Percentiles rank a stretch among this genome's conserved stretches.
Evolutionary conservation across 2,329 filamentous ascomycete genomes (phyloP).

Genomic region (Colletotrichum sp.): DNA sequence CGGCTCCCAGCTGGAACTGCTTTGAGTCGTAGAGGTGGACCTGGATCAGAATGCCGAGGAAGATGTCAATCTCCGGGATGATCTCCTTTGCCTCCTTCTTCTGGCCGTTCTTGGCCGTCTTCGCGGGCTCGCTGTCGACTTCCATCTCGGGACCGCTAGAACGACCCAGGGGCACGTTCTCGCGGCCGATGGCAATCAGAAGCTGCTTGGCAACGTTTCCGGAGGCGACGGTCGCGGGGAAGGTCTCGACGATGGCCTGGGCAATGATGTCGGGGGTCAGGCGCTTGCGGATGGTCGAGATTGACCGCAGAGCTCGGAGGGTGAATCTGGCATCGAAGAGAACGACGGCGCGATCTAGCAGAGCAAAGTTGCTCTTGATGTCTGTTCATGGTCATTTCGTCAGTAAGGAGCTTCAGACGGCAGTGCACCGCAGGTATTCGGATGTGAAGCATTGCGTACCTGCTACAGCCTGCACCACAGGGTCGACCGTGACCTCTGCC

Average conservation of each 20-base stretch:
- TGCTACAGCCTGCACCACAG: conserved; percentile 62
- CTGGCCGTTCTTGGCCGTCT: conserved; percentile 56
- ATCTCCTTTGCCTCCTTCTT: conserved; percentile 77
- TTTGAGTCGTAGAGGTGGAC: conserved; percentile 89
- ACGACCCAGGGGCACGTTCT: conserved; percentile 66
- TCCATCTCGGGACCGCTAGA: conserved; percentile 72
- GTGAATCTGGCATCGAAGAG: conserved; percentile 96
- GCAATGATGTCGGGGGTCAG: conserved; percentile 82
- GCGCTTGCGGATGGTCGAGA: conserved; percentile 93
- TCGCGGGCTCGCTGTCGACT: conserved; percentile 64
- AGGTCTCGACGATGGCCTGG: conserved; percentile 82
- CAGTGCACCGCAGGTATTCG: background rate
- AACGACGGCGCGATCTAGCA: conserved; percentile 89
- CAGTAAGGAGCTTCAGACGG: conserved; percentile 15
- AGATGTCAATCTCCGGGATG: conserved; percentile 87
- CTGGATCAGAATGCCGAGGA: conserved; percentile 84
- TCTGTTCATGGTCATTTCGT: conserved; percentile 59
- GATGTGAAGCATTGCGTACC: conserved; percentile 46
- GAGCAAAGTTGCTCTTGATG: conserved; percentile 91
- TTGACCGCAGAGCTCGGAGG: conserved; percentile 89
- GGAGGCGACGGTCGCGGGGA: conserved; percentile 64
- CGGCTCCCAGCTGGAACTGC: conserved; percentile 77
- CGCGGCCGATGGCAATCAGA: conserved; percentile 71
- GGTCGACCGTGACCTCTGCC: conserved; percentile 63
- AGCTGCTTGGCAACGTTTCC: conserved; percentile 73